Evolutionary conservation across 2,329 filamentous ascomycete species (phyloP), one percentile per base, ranked within the genome.

Genomic region (Fusarium goolgardi): DNA sequence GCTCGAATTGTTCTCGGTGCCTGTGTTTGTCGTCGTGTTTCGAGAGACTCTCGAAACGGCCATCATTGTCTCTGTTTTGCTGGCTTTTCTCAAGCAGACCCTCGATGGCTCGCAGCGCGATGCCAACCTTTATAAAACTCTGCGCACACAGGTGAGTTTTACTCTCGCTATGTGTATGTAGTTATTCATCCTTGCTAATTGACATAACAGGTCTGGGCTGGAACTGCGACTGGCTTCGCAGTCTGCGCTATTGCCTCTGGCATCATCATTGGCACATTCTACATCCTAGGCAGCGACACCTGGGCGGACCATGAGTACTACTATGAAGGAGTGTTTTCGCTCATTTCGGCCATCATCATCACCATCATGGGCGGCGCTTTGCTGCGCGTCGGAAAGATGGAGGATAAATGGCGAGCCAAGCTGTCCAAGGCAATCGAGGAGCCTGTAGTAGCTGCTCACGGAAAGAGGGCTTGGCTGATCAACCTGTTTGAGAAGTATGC

Each of bases 21-120:
- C 91, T 71, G 88, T 97, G 50, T 97, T 97, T 82, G 94, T 97
- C 81, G 92, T 97, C 78, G 90, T 92, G 81, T 96, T 97, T 77
- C 90, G 94, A 74, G 94, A 97, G 81, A 88, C 89, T 44, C 82
- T 97, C 54, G 93, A 97, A 82, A 91, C 91, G 1, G 90, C 87
- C 73, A 93, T 97, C 75, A 92, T 97, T 72, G 88, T 96, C 64
- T 96, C 93, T 0, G 91, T 97, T 18, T 83, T 97, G 27, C 86
- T 97, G 31, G 88, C 93, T 18, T 96, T 96, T 77, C 81, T 96
- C 59, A 96, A 95, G 78, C 91, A 96, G 78, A 92, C 90, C 2
- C 85, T 96, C 43, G 83, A 82, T 65, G 88, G 88, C 3, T 86
- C 89, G 6, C 83, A 88, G 47, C 79, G 84, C 63, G 89, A 94